phyloP scores from a whole-genome alignment of 768 basidiomycete species.

The Clathrus columnatus region DNA sequence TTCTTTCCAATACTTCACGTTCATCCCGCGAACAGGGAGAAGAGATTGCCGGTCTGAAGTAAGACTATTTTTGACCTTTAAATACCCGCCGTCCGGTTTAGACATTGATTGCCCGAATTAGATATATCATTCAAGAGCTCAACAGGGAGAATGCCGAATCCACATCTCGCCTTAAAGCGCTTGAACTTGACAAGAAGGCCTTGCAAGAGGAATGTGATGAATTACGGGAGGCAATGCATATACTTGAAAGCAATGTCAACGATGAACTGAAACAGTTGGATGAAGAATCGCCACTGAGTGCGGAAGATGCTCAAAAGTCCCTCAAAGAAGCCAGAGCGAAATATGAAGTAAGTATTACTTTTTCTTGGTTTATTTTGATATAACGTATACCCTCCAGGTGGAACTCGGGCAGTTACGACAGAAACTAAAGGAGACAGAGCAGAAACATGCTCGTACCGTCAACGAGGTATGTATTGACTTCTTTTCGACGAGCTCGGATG shows the following conservation, averaged over 20 bases:
- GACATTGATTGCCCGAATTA: conserved; percentile 24
- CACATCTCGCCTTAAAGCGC: conserved; percentile 55
- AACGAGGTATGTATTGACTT: conserved; percentile 46
- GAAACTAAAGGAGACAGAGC: conserved; percentile 17
- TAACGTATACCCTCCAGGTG: conserved; percentile 2
- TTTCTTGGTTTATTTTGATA: conserved; percentile 2
- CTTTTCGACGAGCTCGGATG: neutral
- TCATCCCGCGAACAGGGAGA: conserved; percentile 45
- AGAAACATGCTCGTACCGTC: conserved; percentile 36
- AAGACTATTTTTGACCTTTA: conserved; percentile 16
- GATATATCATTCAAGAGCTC: conserved; percentile 82
- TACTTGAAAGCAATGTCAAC: conserved; percentile 8
- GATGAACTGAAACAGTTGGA: conserved; percentile 23
- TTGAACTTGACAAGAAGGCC: conserved; percentile 72
- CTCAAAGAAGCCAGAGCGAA: conserved; percentile 42
- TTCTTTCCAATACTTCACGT: conserved; percentile 2
- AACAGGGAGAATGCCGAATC: conserved; percentile 67
- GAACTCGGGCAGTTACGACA: conserved; percentile 13
- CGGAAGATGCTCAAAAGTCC: conserved; percentile 33
- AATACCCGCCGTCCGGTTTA: conserved; percentile 9
- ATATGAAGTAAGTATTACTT: conserved; percentile 37
- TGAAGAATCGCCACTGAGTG: conserved; percentile 20
- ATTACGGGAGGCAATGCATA: conserved; percentile 14
- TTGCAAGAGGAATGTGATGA: conserved; percentile 36
- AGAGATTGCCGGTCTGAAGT: conserved; percentile 83